These are phyloP conservation scores for Peronosclerospora sorghi DNA, from an alignment of 352 stramenopile genomes.

Conservation along the genomic window DNA sequence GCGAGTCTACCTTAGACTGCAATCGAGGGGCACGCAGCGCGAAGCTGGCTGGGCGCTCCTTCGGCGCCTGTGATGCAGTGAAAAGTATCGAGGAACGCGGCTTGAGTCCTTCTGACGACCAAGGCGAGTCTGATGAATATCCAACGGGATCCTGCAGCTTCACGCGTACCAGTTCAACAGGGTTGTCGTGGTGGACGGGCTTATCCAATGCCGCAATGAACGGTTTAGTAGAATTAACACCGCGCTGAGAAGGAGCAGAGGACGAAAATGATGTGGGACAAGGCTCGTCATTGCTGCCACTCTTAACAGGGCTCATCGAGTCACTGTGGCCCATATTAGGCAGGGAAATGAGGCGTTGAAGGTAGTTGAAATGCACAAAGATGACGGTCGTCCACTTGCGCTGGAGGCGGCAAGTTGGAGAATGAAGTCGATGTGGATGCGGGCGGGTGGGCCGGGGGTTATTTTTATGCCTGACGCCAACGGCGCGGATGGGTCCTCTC, in stretches of 20 bases:
- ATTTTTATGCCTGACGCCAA: constrained; percentile 24
- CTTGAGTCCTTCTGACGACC: constrained; percentile 49
- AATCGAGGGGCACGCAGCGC: constrained; percentile 16
- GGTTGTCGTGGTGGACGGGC: constrained; percentile 27
- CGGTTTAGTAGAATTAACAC: constrained; percentile 1
- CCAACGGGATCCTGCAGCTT: constrained; percentile 43
- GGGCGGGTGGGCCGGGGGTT: constrained; percentile 14
- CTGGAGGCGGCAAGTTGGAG: constrained; percentile 30
- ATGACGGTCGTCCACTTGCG: constrained; percentile 19
- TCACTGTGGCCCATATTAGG: constrained; percentile 26
- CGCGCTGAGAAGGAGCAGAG: constrained; percentile 3
- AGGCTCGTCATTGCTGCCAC: constrained; percentile 4
- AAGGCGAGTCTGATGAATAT: constrained; percentile 33
- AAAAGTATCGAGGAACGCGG: constrained; percentile 40
- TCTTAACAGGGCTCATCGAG: constrained; percentile 35
- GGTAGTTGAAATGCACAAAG: constrained; percentile 7
- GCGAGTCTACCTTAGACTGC: constrained; percentile 11
- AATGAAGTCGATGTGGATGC: constrained; percentile 26
- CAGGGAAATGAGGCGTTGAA: constrained; percentile 1
- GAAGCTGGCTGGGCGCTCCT: constrained; percentile 15
- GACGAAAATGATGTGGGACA: background rate
- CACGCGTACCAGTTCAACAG: constrained; percentile 37
- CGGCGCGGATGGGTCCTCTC: constrained; percentile 5
- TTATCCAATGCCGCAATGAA: constrained; percentile 21
- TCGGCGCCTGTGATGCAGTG: constrained; percentile 18